A percentile compares a stretch with the other conserved stretches of the same genome.
phyloP scores from a whole-genome alignment of 2,329 filamentous ascomycete genomes.

The Ceratocystis destructans region DNA sequence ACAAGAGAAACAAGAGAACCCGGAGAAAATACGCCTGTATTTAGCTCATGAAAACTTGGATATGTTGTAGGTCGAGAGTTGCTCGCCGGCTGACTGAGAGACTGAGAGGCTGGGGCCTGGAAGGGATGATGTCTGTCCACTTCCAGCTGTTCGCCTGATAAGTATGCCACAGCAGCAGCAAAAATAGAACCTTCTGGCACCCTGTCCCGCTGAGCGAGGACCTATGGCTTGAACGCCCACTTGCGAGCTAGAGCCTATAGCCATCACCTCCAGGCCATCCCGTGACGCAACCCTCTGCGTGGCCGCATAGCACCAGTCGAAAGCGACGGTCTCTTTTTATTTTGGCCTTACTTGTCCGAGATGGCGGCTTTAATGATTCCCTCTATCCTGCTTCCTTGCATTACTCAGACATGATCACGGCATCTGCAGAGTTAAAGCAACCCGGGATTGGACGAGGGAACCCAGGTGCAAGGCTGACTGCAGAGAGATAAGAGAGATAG shows the following conservation, averaged over 20 bases:
- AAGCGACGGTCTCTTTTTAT: not conserved
- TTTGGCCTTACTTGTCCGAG: not conserved
- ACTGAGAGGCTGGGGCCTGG: too few species aligned
- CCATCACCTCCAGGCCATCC: not conserved
- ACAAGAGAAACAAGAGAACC: not conserved
- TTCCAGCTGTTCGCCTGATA: not conserved
- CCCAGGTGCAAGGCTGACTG: not conserved
- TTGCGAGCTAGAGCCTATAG: too few species aligned
- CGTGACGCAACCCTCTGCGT: not conserved
- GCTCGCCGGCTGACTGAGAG: not conserved
- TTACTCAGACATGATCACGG: not conserved
- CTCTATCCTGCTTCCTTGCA: slow-evolving; percentile 2
- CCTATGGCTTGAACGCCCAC: too few species aligned
- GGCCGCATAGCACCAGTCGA: not conserved
- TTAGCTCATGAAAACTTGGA: too few species aligned
- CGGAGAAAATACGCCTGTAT: too few species aligned
- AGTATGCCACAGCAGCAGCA: not conserved
- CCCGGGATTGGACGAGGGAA: not conserved
- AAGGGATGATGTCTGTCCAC: not conserved
- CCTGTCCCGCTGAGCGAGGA: too few species aligned
- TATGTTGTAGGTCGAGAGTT: too few species aligned
- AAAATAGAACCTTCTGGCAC: not conserved
- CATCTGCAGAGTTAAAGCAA: not conserved
- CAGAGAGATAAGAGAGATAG: not conserved
- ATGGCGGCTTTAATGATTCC: not conserved